These are phyloP conservation scores for Aspergillus baeticus DNA, from an alignment of 495 filamentous ascomycete genomes.

Conservation along the genomic window DNA sequence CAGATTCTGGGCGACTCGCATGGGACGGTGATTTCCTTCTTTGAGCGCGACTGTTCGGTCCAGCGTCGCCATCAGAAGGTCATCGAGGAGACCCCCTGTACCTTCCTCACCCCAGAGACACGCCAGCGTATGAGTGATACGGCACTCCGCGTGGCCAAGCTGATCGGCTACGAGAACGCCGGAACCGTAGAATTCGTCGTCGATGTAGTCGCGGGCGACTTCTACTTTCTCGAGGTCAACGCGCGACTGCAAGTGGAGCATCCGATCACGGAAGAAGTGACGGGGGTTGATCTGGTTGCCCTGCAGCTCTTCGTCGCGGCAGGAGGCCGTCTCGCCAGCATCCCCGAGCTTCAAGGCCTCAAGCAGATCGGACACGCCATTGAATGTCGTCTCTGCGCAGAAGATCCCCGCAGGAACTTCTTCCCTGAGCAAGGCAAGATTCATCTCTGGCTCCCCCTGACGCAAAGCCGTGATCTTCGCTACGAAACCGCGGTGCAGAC, in stretches of 20 bases:
- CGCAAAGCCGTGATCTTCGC: conserved; percentile 62
- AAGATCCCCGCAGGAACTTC: conserved; percentile 78
- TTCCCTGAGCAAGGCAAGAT: conserved; percentile 79
- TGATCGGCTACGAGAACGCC: conserved; percentile 81
- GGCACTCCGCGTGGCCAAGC: conserved; percentile 70
- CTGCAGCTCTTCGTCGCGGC: conserved; percentile 80
- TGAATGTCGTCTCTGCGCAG: conserved; percentile 86
- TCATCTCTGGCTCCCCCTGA: conserved; percentile 50
- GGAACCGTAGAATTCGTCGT: conserved; percentile 96
- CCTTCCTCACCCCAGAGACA: conserved; percentile 64
- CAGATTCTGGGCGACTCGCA: conserved; percentile 83
- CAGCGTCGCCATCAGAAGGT: conserved; percentile 91
- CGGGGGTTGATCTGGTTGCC: conserved; percentile 80
- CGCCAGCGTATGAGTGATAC: conserved; percentile 77
- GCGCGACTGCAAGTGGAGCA: conserved; percentile 91
- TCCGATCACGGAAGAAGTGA: conserved; percentile 86
- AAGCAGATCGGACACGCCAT: conserved; percentile 70
- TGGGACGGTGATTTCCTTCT: conserved; percentile 68
- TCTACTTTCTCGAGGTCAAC: conserved; percentile 98
- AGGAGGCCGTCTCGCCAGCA: conserved; percentile 62
- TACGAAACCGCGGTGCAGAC: conserved; percentile 82
- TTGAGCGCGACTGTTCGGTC: conserved; percentile 79
- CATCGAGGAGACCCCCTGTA: conserved; percentile 84
- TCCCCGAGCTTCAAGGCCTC: conserved; percentile 67
- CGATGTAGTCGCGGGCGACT: conserved; percentile 75